phyloP scores from a whole-genome alignment of 2,329 filamentous ascomycete species.

The Alternaria consortialis region DNA sequence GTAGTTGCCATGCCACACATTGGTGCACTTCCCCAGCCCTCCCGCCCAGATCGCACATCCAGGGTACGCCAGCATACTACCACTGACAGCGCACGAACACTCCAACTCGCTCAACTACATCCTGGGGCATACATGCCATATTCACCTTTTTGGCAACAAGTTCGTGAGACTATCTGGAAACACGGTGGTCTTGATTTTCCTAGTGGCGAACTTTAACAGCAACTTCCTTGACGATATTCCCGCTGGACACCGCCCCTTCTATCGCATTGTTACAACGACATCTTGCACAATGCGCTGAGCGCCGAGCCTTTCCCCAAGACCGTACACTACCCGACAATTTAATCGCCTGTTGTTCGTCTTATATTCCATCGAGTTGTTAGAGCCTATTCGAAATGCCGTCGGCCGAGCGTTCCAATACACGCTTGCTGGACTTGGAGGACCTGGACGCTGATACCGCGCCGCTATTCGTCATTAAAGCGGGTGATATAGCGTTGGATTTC shows the following conservation, averaged over 20 bases:
- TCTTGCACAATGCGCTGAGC: not conserved
- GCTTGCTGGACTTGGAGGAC: constrained; percentile 30
- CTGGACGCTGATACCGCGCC: constrained; percentile 35
- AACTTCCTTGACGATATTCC: not conserved
- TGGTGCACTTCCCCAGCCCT: not conserved
- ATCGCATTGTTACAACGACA: not conserved
- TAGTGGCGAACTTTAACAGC: constrained; percentile 1
- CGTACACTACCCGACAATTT: not conserved
- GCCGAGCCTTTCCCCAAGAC: not conserved
- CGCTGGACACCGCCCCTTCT: constrained; percentile 7
- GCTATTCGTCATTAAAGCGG: constrained; percentile 34
- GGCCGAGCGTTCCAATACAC: not conserved
- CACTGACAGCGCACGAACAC: constrained; percentile 5
- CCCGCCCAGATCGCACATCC: not conserved
- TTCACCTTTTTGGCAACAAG: not conserved
- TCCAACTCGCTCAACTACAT: not conserved
- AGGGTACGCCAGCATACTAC: constrained; percentile 1
- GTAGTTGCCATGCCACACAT: constrained; percentile 8
- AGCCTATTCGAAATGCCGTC: constrained; percentile 11
- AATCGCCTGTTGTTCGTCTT: not conserved
- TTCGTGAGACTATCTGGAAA: not conserved
- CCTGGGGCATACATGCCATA: not conserved
- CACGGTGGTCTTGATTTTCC: constrained; percentile 4
- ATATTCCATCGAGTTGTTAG: constrained; percentile 1
- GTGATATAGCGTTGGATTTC: constrained; percentile 20